Percentiles rank a stretch among this genome's conserved stretches.
Conservation (phyloP, 352 stramenopile species). For the Phytophthora nicotianae region DNA sequence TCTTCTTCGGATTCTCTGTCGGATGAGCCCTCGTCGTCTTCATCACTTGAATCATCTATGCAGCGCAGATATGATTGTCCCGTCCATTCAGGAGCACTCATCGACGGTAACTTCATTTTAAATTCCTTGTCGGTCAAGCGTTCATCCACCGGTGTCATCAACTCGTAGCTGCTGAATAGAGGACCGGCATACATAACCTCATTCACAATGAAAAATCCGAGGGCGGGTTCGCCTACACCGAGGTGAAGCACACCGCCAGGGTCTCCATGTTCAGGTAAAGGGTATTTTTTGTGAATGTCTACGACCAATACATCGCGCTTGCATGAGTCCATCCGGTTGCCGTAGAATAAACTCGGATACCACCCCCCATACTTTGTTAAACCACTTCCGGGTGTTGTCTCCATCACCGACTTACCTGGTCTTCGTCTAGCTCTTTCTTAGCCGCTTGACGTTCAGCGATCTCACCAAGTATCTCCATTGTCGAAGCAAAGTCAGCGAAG, state of each 20-base stretch:
- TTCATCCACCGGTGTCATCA: neutral
- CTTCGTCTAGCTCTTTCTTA: slow-evolving; percentile 11
- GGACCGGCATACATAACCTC: neutral
- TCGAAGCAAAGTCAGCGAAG: slow-evolving; percentile 7
- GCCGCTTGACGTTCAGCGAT: slow-evolving; percentile 2
- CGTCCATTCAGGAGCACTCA: slow-evolving; percentile 5
- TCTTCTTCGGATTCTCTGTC: too few relatives aligned
- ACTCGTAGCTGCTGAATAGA: neutral
- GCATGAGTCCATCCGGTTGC: too few relatives aligned
- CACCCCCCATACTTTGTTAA: slow-evolving; percentile 13
- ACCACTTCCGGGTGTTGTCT: slow-evolving; percentile 14
- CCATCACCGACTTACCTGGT: slow-evolving; percentile 34
- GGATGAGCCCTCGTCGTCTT: too few relatives aligned
- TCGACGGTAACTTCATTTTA: neutral
- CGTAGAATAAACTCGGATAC: slow-evolving; percentile 13
- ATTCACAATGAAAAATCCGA: neutral
- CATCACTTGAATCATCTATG: too few relatives aligned
- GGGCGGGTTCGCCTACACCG: neutral
- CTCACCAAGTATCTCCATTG: slow-evolving; percentile 17
- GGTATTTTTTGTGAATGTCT: neutral
- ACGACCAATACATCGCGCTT: neutral
- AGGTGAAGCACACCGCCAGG: neutral
- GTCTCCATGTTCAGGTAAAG: neutral
- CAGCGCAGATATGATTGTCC: too few relatives aligned
- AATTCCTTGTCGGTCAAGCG: neutral